phyloP scores from a whole-genome alignment of 192 early-diverging fungal species.

The Backusella tarrabulga region DNA sequence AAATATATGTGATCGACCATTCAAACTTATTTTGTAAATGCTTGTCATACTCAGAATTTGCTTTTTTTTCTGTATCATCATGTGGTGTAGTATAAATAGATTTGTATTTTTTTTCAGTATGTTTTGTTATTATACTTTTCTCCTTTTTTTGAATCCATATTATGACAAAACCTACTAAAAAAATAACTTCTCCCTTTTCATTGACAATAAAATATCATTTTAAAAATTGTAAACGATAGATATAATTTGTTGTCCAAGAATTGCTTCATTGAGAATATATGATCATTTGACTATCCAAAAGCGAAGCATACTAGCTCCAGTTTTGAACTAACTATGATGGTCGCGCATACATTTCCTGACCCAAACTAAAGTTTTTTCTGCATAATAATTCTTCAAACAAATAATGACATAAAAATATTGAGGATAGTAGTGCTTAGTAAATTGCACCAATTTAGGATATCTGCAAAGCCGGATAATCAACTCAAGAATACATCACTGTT shows the following conservation, averaged over 20 bases:
- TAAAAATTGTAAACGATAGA: background rate
- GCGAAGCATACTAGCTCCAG: background rate
- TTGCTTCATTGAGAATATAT: background rate
- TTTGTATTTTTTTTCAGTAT: background rate
- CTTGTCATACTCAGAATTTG: background rate
- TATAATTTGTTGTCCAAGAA: background rate
- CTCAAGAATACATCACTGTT: too few species aligned
- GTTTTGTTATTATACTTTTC: background rate
- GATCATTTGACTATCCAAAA: background rate
- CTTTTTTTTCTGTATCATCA: background rate
- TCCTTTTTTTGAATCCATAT: background rate
- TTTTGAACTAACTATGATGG: too few species aligned
- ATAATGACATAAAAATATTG: background rate
- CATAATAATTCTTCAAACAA: background rate
- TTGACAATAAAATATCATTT: background rate
- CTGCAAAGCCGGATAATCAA: too few species aligned
- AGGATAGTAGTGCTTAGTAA: background rate
- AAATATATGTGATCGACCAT: background rate
- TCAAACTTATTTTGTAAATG: background rate
- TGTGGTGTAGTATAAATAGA: background rate
- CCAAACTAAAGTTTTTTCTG: background rate
- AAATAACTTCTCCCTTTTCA: background rate
- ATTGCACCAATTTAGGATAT: background rate
- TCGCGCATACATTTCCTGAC: too few species aligned
- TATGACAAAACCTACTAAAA: background rate